A percentile compares a stretch with the other conserved stretches of the same genome.
These are phyloP conservation scores for Spencermartinsiella ligniputridi DNA, from an alignment of 1,139 yeast species.

Conservation along the genomic window DNA sequence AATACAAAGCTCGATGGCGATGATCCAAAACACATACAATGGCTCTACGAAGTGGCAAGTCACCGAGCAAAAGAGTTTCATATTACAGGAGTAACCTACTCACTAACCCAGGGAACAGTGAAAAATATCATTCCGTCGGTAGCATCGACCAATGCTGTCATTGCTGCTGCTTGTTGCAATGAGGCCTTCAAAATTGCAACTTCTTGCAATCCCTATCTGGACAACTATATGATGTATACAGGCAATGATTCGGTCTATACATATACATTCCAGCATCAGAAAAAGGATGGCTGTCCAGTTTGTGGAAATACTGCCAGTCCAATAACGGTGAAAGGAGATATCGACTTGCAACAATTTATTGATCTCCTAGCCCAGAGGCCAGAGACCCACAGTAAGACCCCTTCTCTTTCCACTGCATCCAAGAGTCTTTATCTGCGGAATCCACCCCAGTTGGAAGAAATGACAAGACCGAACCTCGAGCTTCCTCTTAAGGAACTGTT, in stretches of 20 bases:
- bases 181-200: slow-evolving; percentile 81
- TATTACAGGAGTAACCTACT: slow-evolving; percentile 67
- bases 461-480: slow-evolving; percentile 46
- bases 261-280: slow-evolving; percentile 61
- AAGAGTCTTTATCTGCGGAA: slow-evolving; percentile 46
- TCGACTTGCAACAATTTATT: slow-evolving; percentile 49
- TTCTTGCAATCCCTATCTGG: slow-evolving; percentile 59
- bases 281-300: slow-evolving; percentile 62
- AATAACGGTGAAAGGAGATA: slow-evolving; percentile 36
- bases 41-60: slow-evolving; percentile 56
- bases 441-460: slow-evolving; percentile 49
- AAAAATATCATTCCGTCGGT: slow-evolving; percentile 92
- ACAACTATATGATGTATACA: slow-evolving; percentile 83
- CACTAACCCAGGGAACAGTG: slow-evolving; percentile 78
- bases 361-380: slow-evolving; percentile 35
- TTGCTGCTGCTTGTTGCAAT: slow-evolving; percentile 88
- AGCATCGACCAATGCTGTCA: slow-evolving; percentile 88
- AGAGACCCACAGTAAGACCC: slow-evolving; percentile 42
- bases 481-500: slow-evolving; percentile 40
- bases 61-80: slow-evolving; percentile 59
- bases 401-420: slow-evolving; percentile 47
- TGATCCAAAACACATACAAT: slow-evolving; percentile 58
- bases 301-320: slow-evolving; percentile 53
- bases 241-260: slow-evolving; percentile 77
- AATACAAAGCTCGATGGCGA: slow-evolving; percentile 60